A percentile compares a stretch with the other conserved stretches of the same genome.
phyloP scores from a whole-genome alignment of 352 stramenopile species.

The Globisporangium polare region DNA sequence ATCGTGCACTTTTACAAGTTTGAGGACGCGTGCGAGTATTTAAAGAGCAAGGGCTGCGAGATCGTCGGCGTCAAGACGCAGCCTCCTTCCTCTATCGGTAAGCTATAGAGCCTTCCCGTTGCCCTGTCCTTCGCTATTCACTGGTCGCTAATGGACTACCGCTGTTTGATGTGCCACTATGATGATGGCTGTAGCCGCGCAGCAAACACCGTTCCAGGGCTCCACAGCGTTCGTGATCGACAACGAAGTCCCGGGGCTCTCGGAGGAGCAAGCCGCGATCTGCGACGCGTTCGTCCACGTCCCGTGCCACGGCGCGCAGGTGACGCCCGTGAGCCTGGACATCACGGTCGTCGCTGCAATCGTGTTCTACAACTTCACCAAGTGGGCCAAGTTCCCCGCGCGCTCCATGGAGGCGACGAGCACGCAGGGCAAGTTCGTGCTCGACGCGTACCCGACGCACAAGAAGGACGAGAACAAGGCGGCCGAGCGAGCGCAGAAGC shows the following conservation, averaged over 20 bases:
- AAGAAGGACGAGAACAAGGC: conserved; percentile 36
- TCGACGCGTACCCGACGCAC: conserved; percentile 58
- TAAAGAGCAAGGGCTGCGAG: conserved; percentile 49
- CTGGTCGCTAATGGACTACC: not conserved
- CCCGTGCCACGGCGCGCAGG: conserved; percentile 41
- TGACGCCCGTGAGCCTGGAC: conserved; percentile 38
- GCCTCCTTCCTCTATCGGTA: conserved; percentile 2
- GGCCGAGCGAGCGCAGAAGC: conserved; percentile 45
- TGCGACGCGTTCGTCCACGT: conserved; percentile 70
- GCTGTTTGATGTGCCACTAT: not conserved
- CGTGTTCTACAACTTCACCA: conserved; percentile 64
- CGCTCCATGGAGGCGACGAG: conserved; percentile 56
- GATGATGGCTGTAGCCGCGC: conserved; percentile 25
- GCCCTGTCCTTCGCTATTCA: not conserved
- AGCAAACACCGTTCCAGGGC: conserved; percentile 41
- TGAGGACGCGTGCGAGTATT: conserved; percentile 46
- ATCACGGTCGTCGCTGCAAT: conserved; percentile 63
- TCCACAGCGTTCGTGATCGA: conserved; percentile 72
- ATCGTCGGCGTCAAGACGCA: conserved; percentile 48
- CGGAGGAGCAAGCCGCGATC: conserved; percentile 51
- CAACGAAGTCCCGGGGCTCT: conserved; percentile 64
- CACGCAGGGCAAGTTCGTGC: conserved; percentile 74
- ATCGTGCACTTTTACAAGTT: conserved; percentile 73
- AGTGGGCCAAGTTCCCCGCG: conserved; percentile 51
- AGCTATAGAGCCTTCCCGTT: not conserved